Evolutionary conservation across 306 rosid species (phyloP).

Genomic region (Astragalus glycyphyllos): DNA sequence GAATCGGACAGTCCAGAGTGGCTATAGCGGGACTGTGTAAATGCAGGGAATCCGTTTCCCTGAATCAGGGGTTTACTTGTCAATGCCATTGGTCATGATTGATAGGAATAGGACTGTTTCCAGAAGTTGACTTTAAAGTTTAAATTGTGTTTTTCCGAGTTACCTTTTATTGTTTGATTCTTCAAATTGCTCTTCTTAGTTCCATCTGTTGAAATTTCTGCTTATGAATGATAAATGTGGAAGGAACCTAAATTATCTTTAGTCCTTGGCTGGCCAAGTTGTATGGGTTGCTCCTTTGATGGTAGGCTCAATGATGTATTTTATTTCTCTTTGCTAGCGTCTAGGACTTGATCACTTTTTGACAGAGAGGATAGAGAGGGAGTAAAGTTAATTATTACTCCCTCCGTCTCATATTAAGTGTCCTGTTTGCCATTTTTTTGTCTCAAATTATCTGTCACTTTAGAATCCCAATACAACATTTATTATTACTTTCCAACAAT

Average conservation of each 20-base stretch:
- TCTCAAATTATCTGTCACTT: too few relatives aligned
- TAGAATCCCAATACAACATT: too few relatives aligned
- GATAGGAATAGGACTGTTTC: constrained; percentile 9
- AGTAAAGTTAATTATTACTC: neutral
- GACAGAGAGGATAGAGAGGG: constrained; percentile 6
- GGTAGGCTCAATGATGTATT: constrained; percentile 24
- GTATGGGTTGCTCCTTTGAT: constrained; percentile 36
- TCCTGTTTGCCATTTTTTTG: too few relatives aligned
- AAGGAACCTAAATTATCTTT: constrained; percentile 18
- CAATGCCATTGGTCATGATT: constrained; percentile 27
- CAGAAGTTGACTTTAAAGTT: neutral
- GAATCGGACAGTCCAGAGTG: too few relatives aligned
- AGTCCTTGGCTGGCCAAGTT: constrained; percentile 37
- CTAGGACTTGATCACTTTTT: constrained; percentile 10
- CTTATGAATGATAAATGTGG: constrained; percentile 16
- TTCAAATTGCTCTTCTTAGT: constrained; percentile 20
- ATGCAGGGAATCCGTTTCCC: too few relatives aligned
- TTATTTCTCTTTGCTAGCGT: constrained; percentile 25
- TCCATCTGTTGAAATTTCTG: constrained; percentile 28
- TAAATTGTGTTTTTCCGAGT: constrained; percentile 29
- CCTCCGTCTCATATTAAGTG: too few relatives aligned
- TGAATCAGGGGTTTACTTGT: too few relatives aligned
- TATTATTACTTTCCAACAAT: too few relatives aligned
- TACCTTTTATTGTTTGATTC: constrained; percentile 13
- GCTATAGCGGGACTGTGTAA: too few relatives aligned